A percentile compares a stretch with the other conserved stretches of the same genome.
phyloP scores from a whole-genome alignment of 192 early-diverging fungal genomes.

The Phlyctochytrium bullatum region DNA sequence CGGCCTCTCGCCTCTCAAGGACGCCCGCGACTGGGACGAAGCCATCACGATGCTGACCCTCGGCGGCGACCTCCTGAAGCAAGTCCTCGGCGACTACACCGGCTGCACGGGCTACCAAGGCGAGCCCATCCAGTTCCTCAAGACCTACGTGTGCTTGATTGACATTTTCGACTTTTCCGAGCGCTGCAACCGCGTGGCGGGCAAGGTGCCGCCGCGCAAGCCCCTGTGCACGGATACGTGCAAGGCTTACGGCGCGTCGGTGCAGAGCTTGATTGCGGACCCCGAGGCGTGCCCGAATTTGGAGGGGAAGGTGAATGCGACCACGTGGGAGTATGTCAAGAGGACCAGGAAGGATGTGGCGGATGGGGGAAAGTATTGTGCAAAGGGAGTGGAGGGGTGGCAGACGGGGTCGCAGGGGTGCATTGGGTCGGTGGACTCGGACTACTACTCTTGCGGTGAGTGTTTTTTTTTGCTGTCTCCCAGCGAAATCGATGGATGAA shows the following conservation, averaged over 20 bases:
- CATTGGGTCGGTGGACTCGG: conserved; percentile 25
- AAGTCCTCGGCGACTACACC: conserved; percentile 38
- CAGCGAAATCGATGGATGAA: no score
- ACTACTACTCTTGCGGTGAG: conserved; percentile 28
- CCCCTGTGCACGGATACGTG: conserved; percentile 32
- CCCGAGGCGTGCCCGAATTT: conserved; percentile 24
- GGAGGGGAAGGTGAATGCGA: conserved; percentile 1
- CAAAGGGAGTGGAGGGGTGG: not conserved
- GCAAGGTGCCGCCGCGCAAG: not conserved
- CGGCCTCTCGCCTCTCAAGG: conserved; percentile 29
- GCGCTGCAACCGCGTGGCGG: conserved; percentile 34
- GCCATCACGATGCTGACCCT: conserved; percentile 26
- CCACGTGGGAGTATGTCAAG: conserved; percentile 11
- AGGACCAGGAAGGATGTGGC: conserved; percentile 18
- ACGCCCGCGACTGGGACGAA: conserved; percentile 37
- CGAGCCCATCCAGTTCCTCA: conserved; percentile 46
- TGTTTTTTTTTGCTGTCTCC: conserved; percentile 11
- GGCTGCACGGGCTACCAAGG: conserved; percentile 42
- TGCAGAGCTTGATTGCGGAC: conserved; percentile 29
- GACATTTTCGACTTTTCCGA: conserved; percentile 42
- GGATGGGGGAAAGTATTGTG: conserved; percentile 17
- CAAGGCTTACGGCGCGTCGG: conserved; percentile 34
- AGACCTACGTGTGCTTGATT: conserved; percentile 44
- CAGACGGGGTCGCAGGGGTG: conserved; percentile 1
- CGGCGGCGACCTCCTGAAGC: conserved; percentile 32